Evolutionary conservation across 352 stramenopile genomes (phyloP).

Genomic region (Phytophthora niederhauseri): DNA sequence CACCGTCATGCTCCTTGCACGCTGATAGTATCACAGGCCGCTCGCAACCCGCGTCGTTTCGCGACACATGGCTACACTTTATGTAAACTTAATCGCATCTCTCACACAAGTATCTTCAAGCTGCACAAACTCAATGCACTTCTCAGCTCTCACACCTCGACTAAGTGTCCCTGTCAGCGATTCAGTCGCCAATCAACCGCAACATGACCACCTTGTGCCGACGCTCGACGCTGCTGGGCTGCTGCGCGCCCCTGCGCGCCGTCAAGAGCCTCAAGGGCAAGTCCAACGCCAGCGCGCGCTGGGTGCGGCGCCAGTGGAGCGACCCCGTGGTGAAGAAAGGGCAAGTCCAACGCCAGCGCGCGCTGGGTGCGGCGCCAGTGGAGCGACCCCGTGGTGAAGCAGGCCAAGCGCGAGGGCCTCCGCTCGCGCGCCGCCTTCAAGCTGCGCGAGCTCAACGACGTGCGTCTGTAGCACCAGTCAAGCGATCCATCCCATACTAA

Average conservation of each 20-base stretch:
- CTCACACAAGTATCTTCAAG: background rate
- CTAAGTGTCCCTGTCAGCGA: background rate
- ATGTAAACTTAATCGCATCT: background rate
- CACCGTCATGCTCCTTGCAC: background rate
- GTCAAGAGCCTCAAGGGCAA: constrained; percentile 86
- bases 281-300: constrained; percentile 82
- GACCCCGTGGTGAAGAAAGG: constrained; percentile 86
- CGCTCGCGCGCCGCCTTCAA: constrained; percentile 86
- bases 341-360: constrained; percentile 84
- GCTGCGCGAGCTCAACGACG: constrained; percentile 81
- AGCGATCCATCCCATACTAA: too few relatives aligned
- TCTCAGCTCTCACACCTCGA: background rate
- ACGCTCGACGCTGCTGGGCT: constrained; percentile 1
- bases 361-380: constrained; percentile 88
- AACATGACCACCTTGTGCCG: background rate
- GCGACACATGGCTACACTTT: constrained; percentile 14
- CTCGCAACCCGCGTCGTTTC: constrained; percentile 15
- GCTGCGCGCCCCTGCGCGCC: constrained; percentile 37
- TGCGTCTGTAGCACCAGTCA: too few relatives aligned
- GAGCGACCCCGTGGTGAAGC: constrained; percentile 85
- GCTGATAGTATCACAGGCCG: background rate
- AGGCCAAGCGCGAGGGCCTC: constrained; percentile 83
- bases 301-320: constrained; percentile 85
- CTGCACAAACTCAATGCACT: too few relatives aligned
- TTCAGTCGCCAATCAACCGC: background rate